These are phyloP conservation scores for Wickerhamia fluorescens DNA, from an alignment of 805 yeast genomes.

Conservation along the genomic window DNA sequence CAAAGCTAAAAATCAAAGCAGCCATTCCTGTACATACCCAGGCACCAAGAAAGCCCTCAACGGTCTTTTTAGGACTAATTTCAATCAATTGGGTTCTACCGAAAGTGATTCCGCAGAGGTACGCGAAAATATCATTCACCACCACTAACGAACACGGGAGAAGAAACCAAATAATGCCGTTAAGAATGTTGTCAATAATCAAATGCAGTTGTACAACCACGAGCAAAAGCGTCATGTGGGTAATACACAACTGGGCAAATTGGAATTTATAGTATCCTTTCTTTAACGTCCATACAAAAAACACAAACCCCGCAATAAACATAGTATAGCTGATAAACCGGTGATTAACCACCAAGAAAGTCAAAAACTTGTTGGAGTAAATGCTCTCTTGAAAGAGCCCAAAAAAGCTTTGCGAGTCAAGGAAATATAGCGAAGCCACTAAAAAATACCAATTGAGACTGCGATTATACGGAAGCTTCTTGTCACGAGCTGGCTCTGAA, in stretches of 20 bases:
- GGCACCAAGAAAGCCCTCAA: conserved; percentile 96
- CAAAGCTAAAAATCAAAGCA: conserved; percentile 58
- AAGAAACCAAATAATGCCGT: conserved; percentile 91
- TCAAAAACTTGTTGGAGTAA: conserved; percentile 44
- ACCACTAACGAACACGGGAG: conserved; percentile 89
- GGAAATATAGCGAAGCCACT: conserved; percentile 77
- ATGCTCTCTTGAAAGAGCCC: conserved; percentile 54
- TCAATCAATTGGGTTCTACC: conserved; percentile 89
- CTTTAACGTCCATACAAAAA: conserved; percentile 82
- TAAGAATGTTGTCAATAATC: conserved; percentile 80
- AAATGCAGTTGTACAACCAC: conserved; percentile 94
- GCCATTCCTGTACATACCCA: conserved; percentile 88
- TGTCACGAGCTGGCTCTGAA: conserved; percentile 75
- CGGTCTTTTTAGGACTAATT: conserved; percentile 94
- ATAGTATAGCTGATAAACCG: conserved; percentile 76
- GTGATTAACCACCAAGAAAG: conserved; percentile 68
- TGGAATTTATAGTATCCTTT: conserved; percentile 88
- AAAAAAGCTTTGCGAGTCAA: conserved; percentile 80
- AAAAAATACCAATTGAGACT: conserved; percentile 91
- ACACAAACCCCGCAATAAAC: conserved; percentile 80
- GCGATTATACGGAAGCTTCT: conserved; percentile 73
- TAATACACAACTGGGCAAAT: conserved; percentile 86
- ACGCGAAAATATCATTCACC: conserved; percentile 93
- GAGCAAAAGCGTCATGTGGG: conserved; percentile 86
- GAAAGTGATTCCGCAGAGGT: conserved; percentile 93